A percentile compares a stretch with the other conserved stretches of the same genome.
Conservation (phyloP, 257 asterid genomes). For the Solanum piurae region DNA sequence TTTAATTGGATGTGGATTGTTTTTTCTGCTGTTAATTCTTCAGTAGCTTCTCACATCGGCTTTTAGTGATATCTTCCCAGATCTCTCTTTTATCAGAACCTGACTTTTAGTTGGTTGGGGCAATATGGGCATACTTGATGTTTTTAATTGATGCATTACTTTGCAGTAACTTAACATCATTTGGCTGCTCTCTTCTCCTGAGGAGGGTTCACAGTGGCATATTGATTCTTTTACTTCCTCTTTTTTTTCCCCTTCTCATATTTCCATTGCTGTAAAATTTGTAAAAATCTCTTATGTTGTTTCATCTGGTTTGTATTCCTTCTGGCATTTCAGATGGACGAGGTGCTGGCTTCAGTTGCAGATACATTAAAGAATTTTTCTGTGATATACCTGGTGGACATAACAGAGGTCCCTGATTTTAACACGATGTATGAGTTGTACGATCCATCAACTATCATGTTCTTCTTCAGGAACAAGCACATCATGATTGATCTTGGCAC, state of each 20-base stretch:
- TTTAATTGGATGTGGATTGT: background rate
- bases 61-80: background rate
- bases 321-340: constrained; percentile 60
- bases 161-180: background rate
- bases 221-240: background rate
- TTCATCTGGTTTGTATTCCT: background rate
- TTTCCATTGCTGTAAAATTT: background rate
- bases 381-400: constrained; percentile 78
- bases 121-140: background rate
- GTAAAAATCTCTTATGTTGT: background rate
- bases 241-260: background rate
- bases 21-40: background rate
- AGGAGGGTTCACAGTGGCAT: background rate
- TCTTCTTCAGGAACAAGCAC: constrained; percentile 97
- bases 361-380: constrained; percentile 86
- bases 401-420: constrained; percentile 90
- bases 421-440: constrained; percentile 95
- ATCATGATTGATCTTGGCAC: constrained; percentile 96
- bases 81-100: background rate
- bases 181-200: background rate
- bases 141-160: background rate
- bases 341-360: constrained; percentile 79
- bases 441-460: constrained; percentile 89
- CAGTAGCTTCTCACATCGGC: background rate
- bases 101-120: background rate